A percentile compares a stretch with the other conserved stretches of the same genome.
These are phyloP conservation scores for Peronospora belbahrii DNA, from an alignment of 352 stramenopile species.

Conservation along the genomic window DNA sequence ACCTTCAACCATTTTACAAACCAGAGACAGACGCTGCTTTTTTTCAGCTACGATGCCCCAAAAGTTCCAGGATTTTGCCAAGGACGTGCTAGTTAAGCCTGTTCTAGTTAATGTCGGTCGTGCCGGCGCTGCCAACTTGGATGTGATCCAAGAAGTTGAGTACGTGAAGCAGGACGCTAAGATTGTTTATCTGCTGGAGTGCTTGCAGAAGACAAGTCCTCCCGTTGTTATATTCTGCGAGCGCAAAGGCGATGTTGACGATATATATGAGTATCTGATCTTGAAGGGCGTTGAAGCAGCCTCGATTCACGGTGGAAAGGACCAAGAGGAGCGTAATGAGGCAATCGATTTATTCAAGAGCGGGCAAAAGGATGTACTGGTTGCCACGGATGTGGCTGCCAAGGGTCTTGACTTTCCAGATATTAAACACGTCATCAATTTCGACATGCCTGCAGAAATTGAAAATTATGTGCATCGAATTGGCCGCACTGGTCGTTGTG, in stretches of 20 bases:
- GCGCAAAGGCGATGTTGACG: constrained; percentile 94
- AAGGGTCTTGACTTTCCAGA: constrained; percentile 99
- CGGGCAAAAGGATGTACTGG: constrained; percentile 94
- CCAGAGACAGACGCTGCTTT: constrained; percentile 97
- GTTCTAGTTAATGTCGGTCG: constrained; percentile 98
- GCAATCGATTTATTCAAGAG: constrained; percentile 94
- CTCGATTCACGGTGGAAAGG: constrained; percentile 97
- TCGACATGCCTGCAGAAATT: constrained; percentile 99
- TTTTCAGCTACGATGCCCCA: constrained; percentile 98
- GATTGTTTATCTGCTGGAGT: constrained; percentile 98
- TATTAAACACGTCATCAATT: constrained; percentile 99
- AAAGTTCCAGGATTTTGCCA: constrained; percentile 99
- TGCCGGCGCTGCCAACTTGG: constrained; percentile 95
- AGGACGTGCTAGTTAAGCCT: constrained; percentile 91
- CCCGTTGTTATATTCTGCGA: constrained; percentile 98
- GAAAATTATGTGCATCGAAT: constrained; percentile 99
- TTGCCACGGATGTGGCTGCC: constrained; percentile 96
- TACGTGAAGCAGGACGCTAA: constrained; percentile 99
- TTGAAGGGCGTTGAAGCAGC: constrained; percentile 93
- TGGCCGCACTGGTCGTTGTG: constrained; percentile 95
- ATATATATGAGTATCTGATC: constrained; percentile 99
- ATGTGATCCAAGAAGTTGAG: constrained; percentile 99
- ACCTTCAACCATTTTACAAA: constrained; percentile 98
- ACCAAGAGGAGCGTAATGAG: constrained; percentile 96
- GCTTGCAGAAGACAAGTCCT: constrained; percentile 97